phyloP scores from a whole-genome alignment of 139 green algal species.

The Diplosphaera chodatii region DNA sequence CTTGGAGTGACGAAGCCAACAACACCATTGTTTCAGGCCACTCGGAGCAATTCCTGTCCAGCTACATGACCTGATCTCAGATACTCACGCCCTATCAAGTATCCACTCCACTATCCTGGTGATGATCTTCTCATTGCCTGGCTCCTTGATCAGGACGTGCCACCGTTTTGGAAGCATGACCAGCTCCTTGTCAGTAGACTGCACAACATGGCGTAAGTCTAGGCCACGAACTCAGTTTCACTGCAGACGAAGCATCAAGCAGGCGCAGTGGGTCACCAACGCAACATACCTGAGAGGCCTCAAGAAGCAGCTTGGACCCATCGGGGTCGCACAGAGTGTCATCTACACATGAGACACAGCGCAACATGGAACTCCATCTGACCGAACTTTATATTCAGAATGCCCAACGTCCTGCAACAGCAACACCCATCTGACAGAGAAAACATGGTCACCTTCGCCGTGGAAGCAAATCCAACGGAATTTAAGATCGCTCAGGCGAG shows the following conservation, averaged over 20 bases:
- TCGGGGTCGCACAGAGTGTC: conserved; percentile 63
- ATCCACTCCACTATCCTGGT: conserved; percentile 7
- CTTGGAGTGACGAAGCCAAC: no score
- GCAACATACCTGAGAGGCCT: conserved; percentile 11
- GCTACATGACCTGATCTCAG: no score
- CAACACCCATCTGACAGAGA: background rate
- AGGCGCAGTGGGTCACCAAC: no score
- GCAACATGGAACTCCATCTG: no score
- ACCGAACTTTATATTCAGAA: no score
- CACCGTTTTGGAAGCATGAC: conserved; percentile 2
- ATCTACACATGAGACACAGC: conserved; percentile 19
- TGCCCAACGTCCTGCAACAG: conserved; percentile 53
- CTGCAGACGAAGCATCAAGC: no score
- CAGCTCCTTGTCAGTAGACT: conserved; percentile 13
- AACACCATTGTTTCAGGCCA: no score
- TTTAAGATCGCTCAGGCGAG: conserved; percentile 26
- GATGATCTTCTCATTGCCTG: conserved; percentile 13
- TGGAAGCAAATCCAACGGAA: conserved; percentile 57
- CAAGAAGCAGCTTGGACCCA: conserved; percentile 39
- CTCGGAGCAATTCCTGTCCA: no score
- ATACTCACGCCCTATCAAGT: background rate
- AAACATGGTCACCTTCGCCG: conserved; percentile 42
- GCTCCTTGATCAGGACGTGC: conserved; percentile 20
- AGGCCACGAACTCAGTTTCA: no score
- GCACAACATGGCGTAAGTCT: background rate